These are phyloP conservation scores for Wallacemonas collosoma DNA, from an alignment of 208 protist genomes.

Conservation along the genomic window DNA sequence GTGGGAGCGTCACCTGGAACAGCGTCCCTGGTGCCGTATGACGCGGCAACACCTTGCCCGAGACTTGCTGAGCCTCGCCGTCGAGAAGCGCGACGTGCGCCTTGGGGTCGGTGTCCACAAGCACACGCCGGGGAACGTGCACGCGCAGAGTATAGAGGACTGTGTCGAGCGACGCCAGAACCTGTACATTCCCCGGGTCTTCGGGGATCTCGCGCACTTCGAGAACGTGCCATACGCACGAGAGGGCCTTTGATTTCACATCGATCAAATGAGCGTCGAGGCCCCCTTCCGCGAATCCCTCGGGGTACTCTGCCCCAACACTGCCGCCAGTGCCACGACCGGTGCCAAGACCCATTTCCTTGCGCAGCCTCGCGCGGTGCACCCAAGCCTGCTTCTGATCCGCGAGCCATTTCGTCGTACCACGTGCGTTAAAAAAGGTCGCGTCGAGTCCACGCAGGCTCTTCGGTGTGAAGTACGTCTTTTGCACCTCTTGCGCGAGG, in stretches of 20 bases:
- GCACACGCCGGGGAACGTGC: conserved; percentile 56
- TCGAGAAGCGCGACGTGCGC: conserved; percentile 12
- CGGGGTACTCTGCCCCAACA: neutral
- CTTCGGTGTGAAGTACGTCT: conserved; percentile 74
- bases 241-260: conserved; percentile 71
- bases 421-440: conserved; percentile 64
- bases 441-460: conserved; percentile 61
- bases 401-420: conserved; percentile 50
- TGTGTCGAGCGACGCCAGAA: conserved; percentile 65
- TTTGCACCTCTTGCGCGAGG: conserved; percentile 37
- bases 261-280: conserved; percentile 81
- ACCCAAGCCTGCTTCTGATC: conserved; percentile 63
- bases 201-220: conserved; percentile 72
- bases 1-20: conserved; percentile 57
- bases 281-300: neutral
- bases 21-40: conserved; percentile 35
- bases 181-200: conserved; percentile 55
- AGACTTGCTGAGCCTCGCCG: conserved; percentile 30
- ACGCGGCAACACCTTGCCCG: conserved; percentile 66
- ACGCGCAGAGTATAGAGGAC: conserved; percentile 73
- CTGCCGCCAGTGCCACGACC: neutral
- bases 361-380: conserved; percentile 75
- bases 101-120: conserved; percentile 57
- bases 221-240: conserved; percentile 74
- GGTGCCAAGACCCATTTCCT: conserved; percentile 56